Base-by-base conservation (phyloP, 2,329 filamentous ascomycete genomes). In the Lomentospora prolificans region DNA sequence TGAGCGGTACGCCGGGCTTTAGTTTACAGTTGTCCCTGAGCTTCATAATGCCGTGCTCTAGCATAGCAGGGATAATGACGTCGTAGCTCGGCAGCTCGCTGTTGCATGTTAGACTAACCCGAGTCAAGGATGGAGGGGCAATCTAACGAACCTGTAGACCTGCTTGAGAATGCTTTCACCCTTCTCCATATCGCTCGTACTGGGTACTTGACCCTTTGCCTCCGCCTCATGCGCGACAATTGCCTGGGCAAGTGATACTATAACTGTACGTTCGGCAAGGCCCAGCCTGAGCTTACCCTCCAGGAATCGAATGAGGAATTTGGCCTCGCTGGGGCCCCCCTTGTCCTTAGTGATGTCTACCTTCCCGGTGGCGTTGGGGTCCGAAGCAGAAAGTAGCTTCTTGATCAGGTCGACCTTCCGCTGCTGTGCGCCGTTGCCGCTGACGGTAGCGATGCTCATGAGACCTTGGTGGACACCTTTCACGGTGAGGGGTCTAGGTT, bases 21-120 rank as follows among this genome's bases (percentile, higher is more conserved):
- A 99, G 79, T 69, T 95, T 95, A 79, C 94, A 96, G 57, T 86
- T 82, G 8, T 95, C 86, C 54, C 82, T 81, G 10, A 99, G 73
- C 36, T 90, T 85, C 73, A 86, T 82, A 59, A 99, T 89, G 17
- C 94, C 94, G 63, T 94, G 81, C 63, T 94, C 77, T 25, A 96
- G 75, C 76, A 97, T 88, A 2, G 89, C 86, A 1, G 94, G 94
- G 56, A 99, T 85, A 59, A 99, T 95, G 30, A 92, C 85, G 71
- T 97, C 90, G 74, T 96, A 99, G 62, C 90, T 94, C 0, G 94
- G 94, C 25, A 99, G 78, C 66, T 97, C 90, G 64, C 92, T 95
- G 61, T n/a, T 12, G 24, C 8, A 51, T 22, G 60, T 76, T 67
- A 80, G 71, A 28, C 55, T 30, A 22, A 8, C 10, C 10, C 30